Evolutionary conservation across 768 basidiomycete genomes (phyloP).

Genomic region (Termitomyces sp.): DNA sequence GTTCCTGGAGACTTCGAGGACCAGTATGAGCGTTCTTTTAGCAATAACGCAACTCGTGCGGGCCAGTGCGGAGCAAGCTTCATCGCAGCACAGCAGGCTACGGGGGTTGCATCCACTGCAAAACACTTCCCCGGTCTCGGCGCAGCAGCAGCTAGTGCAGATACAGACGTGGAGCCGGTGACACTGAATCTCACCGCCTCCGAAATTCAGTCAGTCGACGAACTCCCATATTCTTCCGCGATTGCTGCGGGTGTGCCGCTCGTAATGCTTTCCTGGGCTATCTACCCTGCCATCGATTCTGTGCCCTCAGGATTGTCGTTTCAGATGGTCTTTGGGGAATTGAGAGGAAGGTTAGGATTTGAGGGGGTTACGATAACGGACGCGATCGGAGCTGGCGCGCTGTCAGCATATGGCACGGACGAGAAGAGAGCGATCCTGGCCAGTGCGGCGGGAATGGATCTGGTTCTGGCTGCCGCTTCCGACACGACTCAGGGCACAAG

Average conservation of each 20-base stretch:
- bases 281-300: slow-evolving; percentile 11
- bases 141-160: slow-evolving; percentile 3
- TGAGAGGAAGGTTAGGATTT: slow-evolving; percentile 13
- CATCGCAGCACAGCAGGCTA: slow-evolving; percentile 11
- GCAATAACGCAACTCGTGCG: slow-evolving; percentile 7
- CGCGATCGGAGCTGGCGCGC: slow-evolving; percentile 10
- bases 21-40: slow-evolving; percentile 13
- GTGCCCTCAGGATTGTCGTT: slow-evolving; percentile 11
- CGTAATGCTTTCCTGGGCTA: slow-evolving; percentile 15
- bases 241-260: slow-evolving; percentile 11
- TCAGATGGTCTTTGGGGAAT: slow-evolving; percentile 6
- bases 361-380: slow-evolving; percentile 13
- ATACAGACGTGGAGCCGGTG: slow-evolving; percentile 11
- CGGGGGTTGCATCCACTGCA: slow-evolving; percentile 10
- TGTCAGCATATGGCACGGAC: slow-evolving; percentile 6
- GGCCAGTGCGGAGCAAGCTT: slow-evolving; percentile 10
- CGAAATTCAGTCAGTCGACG: slow-evolving; percentile 10
- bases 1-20: slow-evolving; percentile 13
- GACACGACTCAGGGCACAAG: slow-evolving; percentile 4
- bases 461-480: slow-evolving; percentile 7
- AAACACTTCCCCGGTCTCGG: slow-evolving; percentile 17
- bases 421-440: slow-evolving; percentile 12
- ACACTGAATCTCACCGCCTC: slow-evolving; percentile 7
- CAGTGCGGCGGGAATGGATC: slow-evolving; percentile 13
- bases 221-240: slow-evolving; percentile 11